These are phyloP conservation scores for Chlamydomonas incerta DNA, from an alignment of 139 green algal species.

Conservation along the genomic window DNA sequence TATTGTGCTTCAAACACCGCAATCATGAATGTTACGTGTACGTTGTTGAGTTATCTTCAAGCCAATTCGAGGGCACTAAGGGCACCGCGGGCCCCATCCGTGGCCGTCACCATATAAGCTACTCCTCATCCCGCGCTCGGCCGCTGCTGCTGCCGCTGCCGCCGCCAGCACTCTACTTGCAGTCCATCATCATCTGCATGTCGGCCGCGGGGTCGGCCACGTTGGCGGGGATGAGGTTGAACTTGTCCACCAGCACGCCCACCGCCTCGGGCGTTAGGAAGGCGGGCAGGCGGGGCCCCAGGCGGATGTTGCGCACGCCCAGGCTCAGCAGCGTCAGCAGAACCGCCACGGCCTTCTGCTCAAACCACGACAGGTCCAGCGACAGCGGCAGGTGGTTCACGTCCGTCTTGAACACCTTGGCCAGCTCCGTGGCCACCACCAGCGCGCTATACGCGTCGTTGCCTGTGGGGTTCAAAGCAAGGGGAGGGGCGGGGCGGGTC, in stretches of 20 bases:
- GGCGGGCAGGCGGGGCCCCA: conserved; percentile 78
- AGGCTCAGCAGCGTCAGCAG: conserved; percentile 83
- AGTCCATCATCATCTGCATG: conserved; percentile 73
- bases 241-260: conserved; percentile 70
- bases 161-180: conserved; percentile 37
- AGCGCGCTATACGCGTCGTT: conserved; percentile 70
- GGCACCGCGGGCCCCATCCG: no score
- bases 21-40: no score
- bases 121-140: no score
- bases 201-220: conserved; percentile 65
- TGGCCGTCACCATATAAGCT: no score
- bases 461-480: conserved; percentile 42
- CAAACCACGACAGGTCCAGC: conserved; percentile 80
- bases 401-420: conserved; percentile 74
- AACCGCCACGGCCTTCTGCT: conserved; percentile 86
- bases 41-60: no score
- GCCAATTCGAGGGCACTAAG: no score
- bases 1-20: no score
- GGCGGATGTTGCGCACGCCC: conserved; percentile 78
- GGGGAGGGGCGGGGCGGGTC: not conserved
- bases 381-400: conserved; percentile 82
- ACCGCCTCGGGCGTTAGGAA: conserved; percentile 82
- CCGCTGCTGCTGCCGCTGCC: no score
- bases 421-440: conserved; percentile 75
- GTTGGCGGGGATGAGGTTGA: conserved; percentile 70